Evolutionary conservation across 805 yeast species (phyloP), one percentile per base, ranked within the genome.

Genomic region (Monosporozyma servazzii): DNA sequence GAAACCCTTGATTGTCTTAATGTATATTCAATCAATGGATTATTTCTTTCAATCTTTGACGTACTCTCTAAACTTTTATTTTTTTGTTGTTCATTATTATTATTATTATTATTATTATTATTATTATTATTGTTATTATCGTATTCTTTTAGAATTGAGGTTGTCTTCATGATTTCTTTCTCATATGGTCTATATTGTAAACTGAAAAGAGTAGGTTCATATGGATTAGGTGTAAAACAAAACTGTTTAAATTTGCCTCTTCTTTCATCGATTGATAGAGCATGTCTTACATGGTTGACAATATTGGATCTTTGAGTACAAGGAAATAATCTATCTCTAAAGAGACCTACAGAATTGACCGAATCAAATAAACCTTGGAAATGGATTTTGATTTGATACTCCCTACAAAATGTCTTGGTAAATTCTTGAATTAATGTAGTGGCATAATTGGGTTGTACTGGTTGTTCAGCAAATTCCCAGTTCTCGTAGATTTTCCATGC

Each of bases 281-380:
- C 86, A 62, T 83, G 88, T 53, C 89, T 69, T 13, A 81, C 75
- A 58, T 81, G 85, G 27, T 73, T 71, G 6, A 82, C 84, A 49
- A 72, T 72, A 13, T 72, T 66, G 43, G 78, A 70, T 48, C 75
- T 69, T 2, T 80, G 75, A 0, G 82, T 72, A 55, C 71, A 80
- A 0, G 87, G 86, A 54, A 82, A 82, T 61, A 79, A 54, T 40
- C 79, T 65, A 58, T 81, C 86, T 42, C 79, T 68, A 3, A 82
- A 51, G 9, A 81, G 57, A 0, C 88, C 88, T 20, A 82, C 81
- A 1, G 87, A 81, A 59, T 80, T 81, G 18, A 82, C 80, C 0
- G 86, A 78, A 65, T 83, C 89, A 75, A 84, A 83, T 18, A 83
- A 63, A 0, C 88, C 88, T 74, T 82, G 76, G 53, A 81, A 80